Percentiles rank a stretch among this genome's conserved stretches.
These are phyloP conservation scores for Silene uniflora DNA, from an alignment of 148 eudicot species.

Conservation along the genomic window DNA sequence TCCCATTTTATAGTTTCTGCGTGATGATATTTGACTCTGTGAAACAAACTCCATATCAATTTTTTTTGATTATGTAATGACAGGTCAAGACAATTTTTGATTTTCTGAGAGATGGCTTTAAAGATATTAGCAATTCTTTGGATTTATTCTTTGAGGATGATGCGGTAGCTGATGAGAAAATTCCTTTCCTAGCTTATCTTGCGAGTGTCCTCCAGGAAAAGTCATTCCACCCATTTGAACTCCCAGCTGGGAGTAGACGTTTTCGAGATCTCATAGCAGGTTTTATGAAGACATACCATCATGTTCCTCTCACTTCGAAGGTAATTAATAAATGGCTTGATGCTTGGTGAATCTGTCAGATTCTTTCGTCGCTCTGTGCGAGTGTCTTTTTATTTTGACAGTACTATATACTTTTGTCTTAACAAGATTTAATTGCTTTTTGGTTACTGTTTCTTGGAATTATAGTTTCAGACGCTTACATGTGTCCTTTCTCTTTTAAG, in stretches of 20 bases:
- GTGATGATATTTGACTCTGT: constrained; percentile 11
- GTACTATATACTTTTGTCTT: neutral
- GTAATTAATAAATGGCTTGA: constrained; percentile 34
- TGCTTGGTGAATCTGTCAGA: neutral
- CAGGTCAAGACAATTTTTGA: constrained; percentile 93
- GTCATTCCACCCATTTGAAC: constrained; percentile 72
- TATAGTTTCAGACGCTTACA: constrained; percentile 15
- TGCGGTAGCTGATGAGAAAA: constrained; percentile 95
- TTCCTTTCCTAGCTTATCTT: constrained; percentile 92
- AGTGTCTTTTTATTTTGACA: neutral
- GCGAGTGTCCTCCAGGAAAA: constrained; percentile 59
- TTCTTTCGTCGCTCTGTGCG: neutral
- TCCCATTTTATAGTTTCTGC: neutral
- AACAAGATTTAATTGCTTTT: neutral
- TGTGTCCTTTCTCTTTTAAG: constrained; percentile 32
- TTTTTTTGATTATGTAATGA: constrained; percentile 9
- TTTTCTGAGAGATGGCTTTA: constrained; percentile 78
- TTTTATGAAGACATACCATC: constrained; percentile 87
- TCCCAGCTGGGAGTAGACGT: constrained; percentile 80
- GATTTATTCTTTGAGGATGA: constrained; percentile 90
- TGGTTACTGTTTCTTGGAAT: neutral
- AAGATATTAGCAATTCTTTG: constrained; percentile 81
- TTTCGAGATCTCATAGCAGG: constrained; percentile 84
- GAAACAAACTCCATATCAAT: neutral
- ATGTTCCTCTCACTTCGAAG: constrained; percentile 70